Evolutionary conservation across 208 protist genomes (phyloP).

Genomic region (Trichomonas tenax): DNA sequence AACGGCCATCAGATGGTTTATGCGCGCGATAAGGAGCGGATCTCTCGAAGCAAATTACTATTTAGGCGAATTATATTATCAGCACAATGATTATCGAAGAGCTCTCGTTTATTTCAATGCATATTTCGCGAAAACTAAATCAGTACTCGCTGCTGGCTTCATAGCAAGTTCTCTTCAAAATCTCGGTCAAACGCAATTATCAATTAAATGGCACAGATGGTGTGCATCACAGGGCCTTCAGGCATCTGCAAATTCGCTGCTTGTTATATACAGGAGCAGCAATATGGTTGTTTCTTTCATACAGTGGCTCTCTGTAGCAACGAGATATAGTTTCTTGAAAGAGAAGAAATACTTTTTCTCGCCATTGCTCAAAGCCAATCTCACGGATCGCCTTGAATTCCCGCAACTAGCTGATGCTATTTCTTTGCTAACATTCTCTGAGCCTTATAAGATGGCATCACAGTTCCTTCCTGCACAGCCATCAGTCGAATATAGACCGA

Average conservation of each 20-base stretch:
- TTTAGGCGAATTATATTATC: neutral
- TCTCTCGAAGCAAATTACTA: neutral
- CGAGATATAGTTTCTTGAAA: neutral
- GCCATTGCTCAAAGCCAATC: neutral
- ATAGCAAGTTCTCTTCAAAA: neutral
- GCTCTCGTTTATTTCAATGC: neutral
- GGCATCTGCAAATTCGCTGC: neutral
- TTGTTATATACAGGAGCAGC: neutral
- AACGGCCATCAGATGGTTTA: neutral
- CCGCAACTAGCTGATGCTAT: neutral
- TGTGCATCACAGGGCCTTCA: neutral
- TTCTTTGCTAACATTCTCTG: neutral
- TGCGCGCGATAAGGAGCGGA: neutral
- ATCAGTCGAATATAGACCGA: neutral
- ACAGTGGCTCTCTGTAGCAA: neutral
- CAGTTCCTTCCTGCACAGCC: neutral
- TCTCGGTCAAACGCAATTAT: neutral
- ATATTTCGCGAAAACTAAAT: neutral
- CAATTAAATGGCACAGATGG: neutral
- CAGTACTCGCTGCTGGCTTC: neutral
- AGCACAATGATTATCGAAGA: neutral
- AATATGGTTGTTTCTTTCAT: neutral
- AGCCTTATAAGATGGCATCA: neutral
- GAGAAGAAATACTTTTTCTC: neutral
- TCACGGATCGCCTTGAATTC: neutral